These are phyloP conservation scores for Penicillium griseofulvum DNA, from an alignment of 2,329 filamentous ascomycete species.

Conservation along the genomic window DNA sequence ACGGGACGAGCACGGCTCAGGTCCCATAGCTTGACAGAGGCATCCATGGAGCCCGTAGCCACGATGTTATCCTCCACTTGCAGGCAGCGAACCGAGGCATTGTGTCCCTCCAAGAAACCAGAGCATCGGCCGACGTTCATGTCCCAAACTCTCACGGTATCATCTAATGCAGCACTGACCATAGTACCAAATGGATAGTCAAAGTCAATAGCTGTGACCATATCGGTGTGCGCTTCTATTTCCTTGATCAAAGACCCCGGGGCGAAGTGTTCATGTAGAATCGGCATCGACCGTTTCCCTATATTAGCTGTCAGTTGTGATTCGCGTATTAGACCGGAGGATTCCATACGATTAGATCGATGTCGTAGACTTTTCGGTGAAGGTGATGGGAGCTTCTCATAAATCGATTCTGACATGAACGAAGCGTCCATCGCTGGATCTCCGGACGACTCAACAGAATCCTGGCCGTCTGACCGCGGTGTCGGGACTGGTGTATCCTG, in stretches of 20 bases:
- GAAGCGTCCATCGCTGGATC: slow-evolving; percentile 52
- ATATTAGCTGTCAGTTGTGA: slow-evolving; percentile 46
- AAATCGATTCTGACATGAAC: slow-evolving; percentile 98
- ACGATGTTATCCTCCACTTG: slow-evolving; percentile 96
- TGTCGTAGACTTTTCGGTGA: slow-evolving; percentile 54
- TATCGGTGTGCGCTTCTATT: slow-evolving; percentile 82
- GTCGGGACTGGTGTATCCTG: slow-evolving; percentile 31
- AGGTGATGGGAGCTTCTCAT: slow-evolving; percentile 79
- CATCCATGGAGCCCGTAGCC: slow-evolving; percentile 91
- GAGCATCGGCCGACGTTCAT: slow-evolving; percentile 90
- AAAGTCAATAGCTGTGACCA: slow-evolving; percentile 88
- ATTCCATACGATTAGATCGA: slow-evolving; percentile 40
- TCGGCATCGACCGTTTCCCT: slow-evolving; percentile 75
- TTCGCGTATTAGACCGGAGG: not conserved
- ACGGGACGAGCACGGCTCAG: slow-evolving; percentile 83
- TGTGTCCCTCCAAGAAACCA: slow-evolving; percentile 86
- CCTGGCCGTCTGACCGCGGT: slow-evolving; percentile 37
- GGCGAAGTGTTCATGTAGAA: slow-evolving; percentile 92
- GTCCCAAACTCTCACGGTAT: slow-evolving; percentile 95
- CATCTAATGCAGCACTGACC: slow-evolving; percentile 88
- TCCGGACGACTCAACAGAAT: slow-evolving; percentile 55
- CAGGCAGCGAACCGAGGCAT: slow-evolving; percentile 85
- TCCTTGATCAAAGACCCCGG: slow-evolving; percentile 85
- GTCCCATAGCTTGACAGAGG: slow-evolving; percentile 93
- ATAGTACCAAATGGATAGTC: slow-evolving; percentile 96